phyloP scores from a whole-genome alignment of 2,329 filamentous ascomycete species.

The Trichophyton rubrum region DNA sequence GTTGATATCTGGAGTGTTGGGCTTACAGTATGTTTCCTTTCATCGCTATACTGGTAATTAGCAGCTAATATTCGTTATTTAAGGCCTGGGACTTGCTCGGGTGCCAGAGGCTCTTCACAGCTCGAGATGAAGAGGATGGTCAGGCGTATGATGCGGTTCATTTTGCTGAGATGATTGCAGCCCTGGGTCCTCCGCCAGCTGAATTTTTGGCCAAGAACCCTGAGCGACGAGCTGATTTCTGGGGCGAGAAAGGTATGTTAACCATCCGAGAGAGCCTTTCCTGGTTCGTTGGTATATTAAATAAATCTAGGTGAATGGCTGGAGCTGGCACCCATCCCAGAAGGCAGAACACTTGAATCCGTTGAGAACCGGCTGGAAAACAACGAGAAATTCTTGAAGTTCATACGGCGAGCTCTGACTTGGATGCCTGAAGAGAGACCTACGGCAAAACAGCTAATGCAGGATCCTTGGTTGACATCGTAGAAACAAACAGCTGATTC shows the following conservation, averaged over 20 bases:
- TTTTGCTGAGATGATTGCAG: slow-evolving; percentile 34
- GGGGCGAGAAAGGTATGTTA: slow-evolving; percentile 23
- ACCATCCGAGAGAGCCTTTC: background rate
- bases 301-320: background rate
- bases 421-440: slow-evolving; percentile 17
- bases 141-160: slow-evolving; percentile 31
- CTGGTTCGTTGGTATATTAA: background rate
- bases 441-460: slow-evolving; percentile 13
- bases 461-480: slow-evolving; percentile 14
- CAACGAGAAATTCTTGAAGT: slow-evolving; percentile 2
- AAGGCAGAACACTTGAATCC: slow-evolving; percentile 4
- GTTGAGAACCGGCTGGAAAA: slow-evolving; percentile 1
- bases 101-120: slow-evolving; percentile 30
- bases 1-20: slow-evolving; percentile 24
- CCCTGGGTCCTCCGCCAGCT: slow-evolving; percentile 32
- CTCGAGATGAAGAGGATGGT: slow-evolving; percentile 23
- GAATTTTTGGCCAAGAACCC: slow-evolving; percentile 15
- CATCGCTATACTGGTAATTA: background rate
- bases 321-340: slow-evolving; percentile 2
- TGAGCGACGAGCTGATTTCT: slow-evolving; percentile 25
- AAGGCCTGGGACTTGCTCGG: slow-evolving; percentile 37
- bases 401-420: slow-evolving; percentile 16
- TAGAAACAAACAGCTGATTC: too few species aligned
- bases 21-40: slow-evolving; percentile 13
- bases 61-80: too few species aligned